phyloP scores from a whole-genome alignment of 345 rosid species.

The Lepidium didymum region DNA sequence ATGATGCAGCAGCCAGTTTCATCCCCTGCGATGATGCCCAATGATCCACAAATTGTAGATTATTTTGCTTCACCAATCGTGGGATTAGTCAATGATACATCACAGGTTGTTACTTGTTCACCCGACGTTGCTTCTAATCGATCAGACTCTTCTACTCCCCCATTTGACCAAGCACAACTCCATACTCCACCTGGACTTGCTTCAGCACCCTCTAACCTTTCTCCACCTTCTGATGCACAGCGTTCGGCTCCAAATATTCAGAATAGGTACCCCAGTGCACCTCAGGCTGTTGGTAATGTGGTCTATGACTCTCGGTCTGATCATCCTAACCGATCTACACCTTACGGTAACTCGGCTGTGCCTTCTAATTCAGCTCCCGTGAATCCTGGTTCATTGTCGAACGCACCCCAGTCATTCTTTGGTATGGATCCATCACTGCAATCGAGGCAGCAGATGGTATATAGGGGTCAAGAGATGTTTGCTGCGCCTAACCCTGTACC shows the following conservation, averaged over 20 bases:
- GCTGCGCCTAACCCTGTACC: not conserved
- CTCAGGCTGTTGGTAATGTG: conserved; percentile 11
- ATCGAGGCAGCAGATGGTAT: conserved; percentile 22
- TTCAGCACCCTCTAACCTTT: conserved; percentile 2
- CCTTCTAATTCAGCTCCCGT: conserved; percentile 7
- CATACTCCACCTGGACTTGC: conserved; percentile 15
- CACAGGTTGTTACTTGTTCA: conserved; percentile 24
- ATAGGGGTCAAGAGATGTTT: conserved; percentile 20
- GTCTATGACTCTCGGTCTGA: conserved; percentile 4
- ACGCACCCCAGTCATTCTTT: not conserved
- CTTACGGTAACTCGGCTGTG: not conserved
- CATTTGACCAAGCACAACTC: conserved; percentile 19
- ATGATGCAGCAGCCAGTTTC: conserved; percentile 18
- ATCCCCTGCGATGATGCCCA: conserved; percentile 38
- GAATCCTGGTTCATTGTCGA: not conserved
- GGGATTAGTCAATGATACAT: conserved; percentile 27
- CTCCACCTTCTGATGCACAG: conserved; percentile 7
- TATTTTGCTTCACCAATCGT: conserved; percentile 24
- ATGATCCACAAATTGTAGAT: conserved; percentile 57
- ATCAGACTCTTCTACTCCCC: conserved; percentile 14
- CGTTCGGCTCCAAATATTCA: conserved; percentile 14
- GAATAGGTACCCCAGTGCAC: conserved; percentile 7
- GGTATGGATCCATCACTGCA: conserved; percentile 7
- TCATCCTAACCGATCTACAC: not conserved
- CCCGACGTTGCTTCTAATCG: not conserved